Base-by-base conservation (phyloP, 257 asterid species). In the Ballota nigra region DNA sequence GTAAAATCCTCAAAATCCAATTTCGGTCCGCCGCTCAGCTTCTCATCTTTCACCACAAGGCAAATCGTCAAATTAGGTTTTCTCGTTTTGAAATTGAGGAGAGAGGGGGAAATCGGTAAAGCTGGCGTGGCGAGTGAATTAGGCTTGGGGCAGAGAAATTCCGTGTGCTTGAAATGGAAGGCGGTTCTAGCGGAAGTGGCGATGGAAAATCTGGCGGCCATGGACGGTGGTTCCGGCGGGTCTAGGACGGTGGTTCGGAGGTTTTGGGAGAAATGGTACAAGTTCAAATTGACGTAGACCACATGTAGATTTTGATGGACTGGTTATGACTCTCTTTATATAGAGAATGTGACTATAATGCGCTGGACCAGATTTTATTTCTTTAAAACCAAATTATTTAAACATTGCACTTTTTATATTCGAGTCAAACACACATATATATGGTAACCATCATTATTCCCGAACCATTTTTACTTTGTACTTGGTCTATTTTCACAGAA, bases 181-280 rank as follows among this genome's bases (percentile, higher is more conserved):
- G 67, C 16, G 55, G 75, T 41, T 23, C 40, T 74, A 38, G 75
- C 53, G 63, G 75, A 13, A 36, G 84, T 72, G 77, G 83, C 63
- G 59, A 58, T 63, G 55, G 87, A 56, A 20, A 79, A 23, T 75
- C 79, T 78, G 74, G 80, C 84, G 38, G 92, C 89, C 96, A 89
- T 91, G 70, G 78, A 66, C 80, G 73, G 82, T 63, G 81, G 76
- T 22, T 29, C 29, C 62, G 78, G 63, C 49, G 34, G 63, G 23
- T 49, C 13, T 51, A 20, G 59, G 68, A 18, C 56, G 43, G 52
- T 58, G 52, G 61, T 4, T 4, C 59, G 9, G 49, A 63, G 49
- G 15, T 36, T 4, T 22, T 4, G 19, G 26, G 57, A 8, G 40
- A 3, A 58, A 11, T n/a, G 9, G 28, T 8, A 19, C 19, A 22